Evolutionary conservation across 2,329 filamentous ascomycete genomes (phyloP).

Genomic region (Talaromyces verruculosus): DNA sequence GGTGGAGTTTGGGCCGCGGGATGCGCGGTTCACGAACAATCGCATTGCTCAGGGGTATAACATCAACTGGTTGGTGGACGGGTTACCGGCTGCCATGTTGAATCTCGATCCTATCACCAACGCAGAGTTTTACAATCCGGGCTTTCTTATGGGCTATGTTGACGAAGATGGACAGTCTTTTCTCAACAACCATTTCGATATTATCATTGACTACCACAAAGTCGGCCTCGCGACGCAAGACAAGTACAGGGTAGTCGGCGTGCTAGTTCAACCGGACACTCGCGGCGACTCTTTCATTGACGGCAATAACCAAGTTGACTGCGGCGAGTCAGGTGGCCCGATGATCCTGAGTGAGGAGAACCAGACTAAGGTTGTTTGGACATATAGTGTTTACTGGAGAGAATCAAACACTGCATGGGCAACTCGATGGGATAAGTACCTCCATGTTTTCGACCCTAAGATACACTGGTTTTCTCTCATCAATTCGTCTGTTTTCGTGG

Average conservation of each 20-base stretch:
- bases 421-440: slow-evolving; percentile 97
- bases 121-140: slow-evolving; percentile 83
- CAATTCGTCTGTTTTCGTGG: slow-evolving; percentile 91
- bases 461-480: slow-evolving; percentile 99
- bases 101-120: slow-evolving; percentile 73
- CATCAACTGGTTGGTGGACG: slow-evolving; percentile 94
- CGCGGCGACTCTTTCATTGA: slow-evolving; percentile 56
- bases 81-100: slow-evolving; percentile 83
- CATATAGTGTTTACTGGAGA: slow-evolving; percentile 89
- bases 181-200: slow-evolving; percentile 95
- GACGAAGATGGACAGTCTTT: slow-evolving; percentile 57
- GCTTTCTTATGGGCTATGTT: slow-evolving; percentile 72
- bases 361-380: slow-evolving; percentile 73
- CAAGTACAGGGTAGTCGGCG: slow-evolving; percentile 83
- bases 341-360: slow-evolving; percentile 65
- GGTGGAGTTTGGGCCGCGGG: slow-evolving; percentile 63
- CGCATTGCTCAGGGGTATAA: slow-evolving; percentile 84
- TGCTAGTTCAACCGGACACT: slow-evolving; percentile 81
- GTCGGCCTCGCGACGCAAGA: slow-evolving; percentile 53
- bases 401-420: slow-evolving; percentile 86
- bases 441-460: slow-evolving; percentile 95
- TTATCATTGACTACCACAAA: slow-evolving; percentile 87
- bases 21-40: slow-evolving; percentile 76
- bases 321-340: slow-evolving; percentile 57
- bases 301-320: slow-evolving; percentile 59